phyloP scores from a whole-genome alignment of 768 basidiomycete genomes.

The Boletus pseudopeckii region DNA sequence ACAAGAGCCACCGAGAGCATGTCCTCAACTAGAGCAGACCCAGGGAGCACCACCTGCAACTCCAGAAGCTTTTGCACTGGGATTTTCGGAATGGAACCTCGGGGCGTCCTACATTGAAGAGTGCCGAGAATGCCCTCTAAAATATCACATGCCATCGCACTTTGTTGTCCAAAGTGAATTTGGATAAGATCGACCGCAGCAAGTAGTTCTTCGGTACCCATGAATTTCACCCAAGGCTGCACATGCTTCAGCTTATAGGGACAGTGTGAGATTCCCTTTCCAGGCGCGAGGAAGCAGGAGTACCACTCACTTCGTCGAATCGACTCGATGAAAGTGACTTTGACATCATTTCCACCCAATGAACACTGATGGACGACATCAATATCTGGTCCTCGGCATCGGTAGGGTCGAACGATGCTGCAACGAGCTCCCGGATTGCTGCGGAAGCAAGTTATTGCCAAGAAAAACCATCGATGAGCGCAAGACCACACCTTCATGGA shows the following conservation, averaged over 20 bases:
- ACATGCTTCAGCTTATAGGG: slow-evolving; percentile 13
- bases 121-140: slow-evolving; percentile 39
- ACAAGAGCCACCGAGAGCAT: slow-evolving; percentile 44
- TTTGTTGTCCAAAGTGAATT: background rate
- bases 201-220: slow-evolving; percentile 41
- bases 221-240: slow-evolving; percentile 53
- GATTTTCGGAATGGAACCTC: slow-evolving; percentile 6
- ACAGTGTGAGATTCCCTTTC: background rate
- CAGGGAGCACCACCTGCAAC: slow-evolving; percentile 34
- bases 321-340: slow-evolving; percentile 8
- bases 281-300: no score
- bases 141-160: slow-evolving; percentile 15
- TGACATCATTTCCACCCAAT: slow-evolving; percentile 39
- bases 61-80: slow-evolving; percentile 39
- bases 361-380: slow-evolving; percentile 37
- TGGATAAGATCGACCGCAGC: slow-evolving; percentile 41
- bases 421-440: slow-evolving; percentile 46
- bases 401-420: slow-evolving; percentile 35
- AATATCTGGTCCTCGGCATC: slow-evolving; percentile 38
- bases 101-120: slow-evolving; percentile 17
- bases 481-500: slow-evolving; percentile 35
- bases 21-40: slow-evolving; percentile 41
- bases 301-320: slow-evolving; percentile 11
- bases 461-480: background rate
- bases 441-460: slow-evolving; percentile 2